phyloP scores from a whole-genome alignment of 768 basidiomycete genomes.

The Butyriboletus loyo region DNA sequence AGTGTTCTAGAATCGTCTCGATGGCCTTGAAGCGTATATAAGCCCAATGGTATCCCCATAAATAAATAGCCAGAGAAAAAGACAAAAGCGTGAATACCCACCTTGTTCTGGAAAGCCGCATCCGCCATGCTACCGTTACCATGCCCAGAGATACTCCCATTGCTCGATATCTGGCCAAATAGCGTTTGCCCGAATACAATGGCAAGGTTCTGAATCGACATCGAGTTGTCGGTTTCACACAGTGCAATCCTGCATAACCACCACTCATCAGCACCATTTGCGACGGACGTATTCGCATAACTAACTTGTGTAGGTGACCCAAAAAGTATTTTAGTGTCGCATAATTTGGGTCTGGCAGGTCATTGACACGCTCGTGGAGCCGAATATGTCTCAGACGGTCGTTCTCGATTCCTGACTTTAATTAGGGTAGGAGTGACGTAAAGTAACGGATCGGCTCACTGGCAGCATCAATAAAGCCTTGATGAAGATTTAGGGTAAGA shows the following conservation, averaged over 20 bases:
- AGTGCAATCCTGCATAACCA: conserved; percentile 62
- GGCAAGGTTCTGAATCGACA: conserved; percentile 90
- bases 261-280: conserved; percentile 6
- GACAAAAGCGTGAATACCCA: conserved; percentile 20
- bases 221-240: conserved; percentile 77
- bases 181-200: conserved; percentile 99
- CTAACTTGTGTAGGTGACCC: conserved; percentile 88
- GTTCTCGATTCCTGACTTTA: conserved; percentile 75
- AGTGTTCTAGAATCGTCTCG: conserved; percentile 93
- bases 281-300: neutral
- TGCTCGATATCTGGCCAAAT: conserved; percentile 65
- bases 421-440: neutral
- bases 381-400: conserved; percentile 94
- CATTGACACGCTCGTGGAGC: conserved; percentile 95
- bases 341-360: conserved; percentile 98
- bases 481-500: conserved; percentile 77
- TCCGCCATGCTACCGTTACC: conserved; percentile 61
- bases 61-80: neutral
- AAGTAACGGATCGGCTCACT: conserved; percentile 50
- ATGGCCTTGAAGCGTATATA: conserved; percentile 58
- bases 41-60: neutral
- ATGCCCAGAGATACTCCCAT: conserved; percentile 43
- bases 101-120: conserved; percentile 70
- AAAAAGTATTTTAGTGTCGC: conserved; percentile 94
- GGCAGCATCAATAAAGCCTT: conserved; percentile 93